A percentile compares a stretch with the other conserved stretches of the same genome.
Evolutionary conservation across 257 asterid species (phyloP).

Genomic region (Solanum dulcamara): DNA sequence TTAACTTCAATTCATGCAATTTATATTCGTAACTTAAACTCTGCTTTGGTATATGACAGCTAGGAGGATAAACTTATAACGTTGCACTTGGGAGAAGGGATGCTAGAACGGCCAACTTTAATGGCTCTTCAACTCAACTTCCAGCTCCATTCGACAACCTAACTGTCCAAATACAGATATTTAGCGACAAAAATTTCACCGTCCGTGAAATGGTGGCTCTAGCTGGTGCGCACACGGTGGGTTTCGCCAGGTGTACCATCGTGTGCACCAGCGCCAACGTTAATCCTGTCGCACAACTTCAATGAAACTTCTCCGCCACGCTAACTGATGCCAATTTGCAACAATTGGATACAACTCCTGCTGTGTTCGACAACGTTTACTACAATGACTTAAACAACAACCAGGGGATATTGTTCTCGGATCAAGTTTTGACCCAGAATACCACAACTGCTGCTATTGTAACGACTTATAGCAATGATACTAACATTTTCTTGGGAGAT

Average conservation of each 20-base stretch:
- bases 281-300: background rate
- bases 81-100: slow-evolving; percentile 1
- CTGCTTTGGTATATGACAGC: background rate
- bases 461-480: background rate
- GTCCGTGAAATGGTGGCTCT: slow-evolving; percentile 1
- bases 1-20: background rate
- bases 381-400: background rate
- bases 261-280: background rate
- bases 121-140: background rate
- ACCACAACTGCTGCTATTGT: background rate
- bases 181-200: background rate
- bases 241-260: background rate
- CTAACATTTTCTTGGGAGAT: background rate
- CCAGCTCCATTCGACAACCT: background rate
- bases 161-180: background rate
- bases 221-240: background rate
- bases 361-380: background rate
- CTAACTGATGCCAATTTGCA: background rate
- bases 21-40: background rate
- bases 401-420: slow-evolving; percentile 1
- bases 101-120: slow-evolving; percentile 2
- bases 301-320: background rate
- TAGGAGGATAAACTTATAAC: background rate
- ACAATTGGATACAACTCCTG: background rate
- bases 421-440: background rate